These are phyloP conservation scores for Amanita molliuscula DNA, from an alignment of 768 basidiomycete genomes.

Conservation along the genomic window DNA sequence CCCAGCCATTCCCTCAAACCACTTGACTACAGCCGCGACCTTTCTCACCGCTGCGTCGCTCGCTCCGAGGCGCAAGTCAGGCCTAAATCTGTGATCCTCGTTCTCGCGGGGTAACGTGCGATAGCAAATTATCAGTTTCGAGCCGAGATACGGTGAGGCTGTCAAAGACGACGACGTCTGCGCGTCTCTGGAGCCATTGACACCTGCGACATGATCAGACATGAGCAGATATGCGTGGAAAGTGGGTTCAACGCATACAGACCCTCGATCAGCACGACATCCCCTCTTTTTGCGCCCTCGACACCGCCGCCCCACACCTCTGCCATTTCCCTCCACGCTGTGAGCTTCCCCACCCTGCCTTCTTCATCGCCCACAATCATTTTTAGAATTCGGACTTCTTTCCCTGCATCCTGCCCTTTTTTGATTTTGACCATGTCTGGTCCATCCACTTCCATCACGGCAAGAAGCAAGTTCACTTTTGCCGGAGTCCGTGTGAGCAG, in stretches of 20 bases:
- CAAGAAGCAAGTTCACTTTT: conserved; percentile 51
- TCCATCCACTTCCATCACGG: conserved; percentile 67
- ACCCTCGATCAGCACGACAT: conserved; percentile 66
- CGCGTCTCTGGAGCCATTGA: conserved; percentile 37
- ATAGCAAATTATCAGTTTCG: conserved; percentile 61
- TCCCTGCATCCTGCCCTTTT: conserved; percentile 60
- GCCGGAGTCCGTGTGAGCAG: conserved; percentile 19
- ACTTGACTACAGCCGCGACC: conserved; percentile 53
- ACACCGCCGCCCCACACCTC: conserved; percentile 52
- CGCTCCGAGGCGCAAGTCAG: conserved; percentile 61
- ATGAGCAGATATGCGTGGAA: not conserved
- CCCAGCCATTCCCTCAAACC: conserved; percentile 72
- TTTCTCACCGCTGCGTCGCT: conserved; percentile 62
- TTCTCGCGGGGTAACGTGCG: conserved; percentile 60
- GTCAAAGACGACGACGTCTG: conserved; percentile 39
- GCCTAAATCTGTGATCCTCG: conserved; percentile 51
- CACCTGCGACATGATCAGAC: conserved; percentile 28
- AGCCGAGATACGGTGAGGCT: conserved; percentile 60
- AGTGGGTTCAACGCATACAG: conserved; percentile 18
- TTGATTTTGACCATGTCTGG: conserved; percentile 61
- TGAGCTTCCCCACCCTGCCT: conserved; percentile 57
- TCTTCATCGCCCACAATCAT: conserved; percentile 68
- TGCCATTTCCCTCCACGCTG: conserved; percentile 72
- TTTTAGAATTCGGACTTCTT: conserved; percentile 56
- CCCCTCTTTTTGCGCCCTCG: conserved; percentile 51